Evolutionary conservation across 2,329 filamentous ascomycete genomes (phyloP), one percentile per base, ranked within the genome.

Genomic region (Zopfia rhizophila): DNA sequence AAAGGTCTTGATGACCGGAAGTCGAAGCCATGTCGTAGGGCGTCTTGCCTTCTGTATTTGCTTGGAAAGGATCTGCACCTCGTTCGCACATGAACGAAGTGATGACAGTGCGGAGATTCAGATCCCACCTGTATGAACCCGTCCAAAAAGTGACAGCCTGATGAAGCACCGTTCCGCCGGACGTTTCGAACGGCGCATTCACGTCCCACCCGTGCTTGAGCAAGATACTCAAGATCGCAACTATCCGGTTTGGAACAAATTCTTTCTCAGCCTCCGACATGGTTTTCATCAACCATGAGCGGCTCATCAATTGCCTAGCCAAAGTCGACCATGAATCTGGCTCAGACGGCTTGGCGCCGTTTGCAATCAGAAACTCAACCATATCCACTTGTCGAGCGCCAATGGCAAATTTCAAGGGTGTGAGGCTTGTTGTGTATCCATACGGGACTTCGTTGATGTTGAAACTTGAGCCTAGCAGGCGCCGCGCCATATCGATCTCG

Each of bases 131-230:
- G 39, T 56, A 60, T 19, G 46, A 40, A 7, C 58, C 59, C 6
- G 54, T 55, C 57, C 54, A 61, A 30, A 63, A 61, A n/a, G 27
- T 38, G n/a, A 60, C 53, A 30, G 58, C 59, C 37, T 60, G 54
- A 48, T 63, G 56, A 11, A 61, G 48, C 11, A 61, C 52, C 17
- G 58, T 63, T 21, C 17, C 28, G 4, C 51, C 50, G 3, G 45
- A 45, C 7, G 44, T 24, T 14, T 51, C 52, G 16, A 48, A 54
- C 6, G 52, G 56, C 17, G 14, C 47, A 37, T 56, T 60, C 4
- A 61, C 24, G 23, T 60, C 28, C 59, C 54, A 60, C 5, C 56
- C 58, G 11, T 49, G 19, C n/a, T 44, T 42, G 7, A 61, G 42
- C 24, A 61, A 38, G 18, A 60, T 51, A 13, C 16, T 31, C 48